A percentile compares a stretch with the other conserved stretches of the same genome.
Evolutionary conservation across 2,329 filamentous ascomycete genomes (phyloP).

Genomic region (Fusarium secorum): DNA sequence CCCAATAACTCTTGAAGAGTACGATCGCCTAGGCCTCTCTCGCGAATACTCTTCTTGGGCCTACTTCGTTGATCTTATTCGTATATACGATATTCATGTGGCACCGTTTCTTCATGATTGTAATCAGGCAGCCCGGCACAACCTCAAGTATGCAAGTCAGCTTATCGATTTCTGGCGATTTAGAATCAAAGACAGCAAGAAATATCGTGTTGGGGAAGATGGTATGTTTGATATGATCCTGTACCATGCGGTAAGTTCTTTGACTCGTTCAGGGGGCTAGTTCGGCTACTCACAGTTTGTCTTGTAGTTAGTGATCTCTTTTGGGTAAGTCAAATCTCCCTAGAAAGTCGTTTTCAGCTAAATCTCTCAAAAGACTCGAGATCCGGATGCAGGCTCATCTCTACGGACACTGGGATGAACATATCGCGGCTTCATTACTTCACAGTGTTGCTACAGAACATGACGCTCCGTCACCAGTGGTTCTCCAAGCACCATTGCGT

Average conservation of each 20-base stretch:
- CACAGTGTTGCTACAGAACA: neutral
- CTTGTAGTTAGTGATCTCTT: conserved; percentile 31
- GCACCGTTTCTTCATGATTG: conserved; percentile 21
- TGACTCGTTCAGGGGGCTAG: neutral
- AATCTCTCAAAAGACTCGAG: conserved; percentile 23
- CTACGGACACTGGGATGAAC: neutral
- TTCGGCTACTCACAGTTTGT: conserved; percentile 5
- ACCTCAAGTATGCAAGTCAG: conserved; percentile 26
- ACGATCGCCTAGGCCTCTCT: neutral
- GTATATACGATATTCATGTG: conserved; percentile 30
- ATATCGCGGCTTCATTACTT: neutral
- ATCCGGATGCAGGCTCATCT: conserved; percentile 27
- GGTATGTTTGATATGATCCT: conserved; percentile 36
- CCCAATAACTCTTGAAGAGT: conserved; percentile 25
- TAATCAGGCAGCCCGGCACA: neutral
- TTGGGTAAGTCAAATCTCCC: conserved; percentile 26
- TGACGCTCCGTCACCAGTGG: neutral
- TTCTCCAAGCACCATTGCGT: conserved; percentile 28
- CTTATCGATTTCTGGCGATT: conserved; percentile 30
- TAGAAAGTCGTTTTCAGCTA: neutral
- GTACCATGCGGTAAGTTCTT: conserved; percentile 36
- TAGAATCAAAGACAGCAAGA: conserved; percentile 21
- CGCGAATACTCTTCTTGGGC: conserved; percentile 36
- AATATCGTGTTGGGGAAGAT: conserved; percentile 17
- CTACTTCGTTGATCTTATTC: conserved; percentile 31